Percentiles rank a stretch among this genome's conserved stretches.
phyloP scores from a whole-genome alignment of 2,329 filamentous ascomycete genomes.

The Chaetomium sp. region DNA sequence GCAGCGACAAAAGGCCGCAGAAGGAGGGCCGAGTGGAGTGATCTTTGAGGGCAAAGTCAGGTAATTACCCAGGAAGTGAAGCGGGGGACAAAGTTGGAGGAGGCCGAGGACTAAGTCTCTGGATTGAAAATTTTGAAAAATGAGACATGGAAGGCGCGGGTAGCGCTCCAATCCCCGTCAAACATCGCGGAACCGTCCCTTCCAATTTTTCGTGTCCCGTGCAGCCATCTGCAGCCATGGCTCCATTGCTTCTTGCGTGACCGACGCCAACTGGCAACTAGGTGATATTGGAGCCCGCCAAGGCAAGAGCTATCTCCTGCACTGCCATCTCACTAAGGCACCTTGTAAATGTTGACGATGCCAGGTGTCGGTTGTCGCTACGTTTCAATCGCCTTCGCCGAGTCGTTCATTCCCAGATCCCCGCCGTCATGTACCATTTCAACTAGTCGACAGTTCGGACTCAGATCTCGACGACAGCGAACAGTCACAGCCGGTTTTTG shows the following conservation, averaged over 20 bases:
- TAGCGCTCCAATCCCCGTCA: not conserved
- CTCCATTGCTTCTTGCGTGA: conserved; percentile 3
- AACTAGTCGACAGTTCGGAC: too few relatives aligned
- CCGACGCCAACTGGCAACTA: not conserved
- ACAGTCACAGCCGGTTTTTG: too few relatives aligned
- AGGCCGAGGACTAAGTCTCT: not conserved
- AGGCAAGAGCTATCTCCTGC: not conserved
- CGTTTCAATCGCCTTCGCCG: not conserved
- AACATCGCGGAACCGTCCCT: too few relatives aligned
- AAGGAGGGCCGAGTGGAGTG: too few relatives aligned
- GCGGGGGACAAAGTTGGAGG: not conserved
- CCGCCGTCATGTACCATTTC: too few relatives aligned
- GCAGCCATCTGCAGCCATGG: not conserved
- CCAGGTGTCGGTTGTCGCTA: not conserved
- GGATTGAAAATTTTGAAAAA: not conserved
- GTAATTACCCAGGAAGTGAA: not conserved
- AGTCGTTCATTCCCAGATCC: not conserved
- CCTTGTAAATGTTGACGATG: not conserved
- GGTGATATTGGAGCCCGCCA: too few relatives aligned
- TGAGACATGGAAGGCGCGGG: not conserved
- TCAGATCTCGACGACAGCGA: too few relatives aligned
- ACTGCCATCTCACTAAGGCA: not conserved
- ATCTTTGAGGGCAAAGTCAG: too few relatives aligned
- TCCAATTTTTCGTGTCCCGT: not conserved
- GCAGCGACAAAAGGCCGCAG: not conserved